A percentile compares a stretch with the other conserved stretches of the same genome.
Evolutionary conservation across 1,284 basidiomycete genomes (phyloP).

Genomic region (Spongiforma sp.): DNA sequence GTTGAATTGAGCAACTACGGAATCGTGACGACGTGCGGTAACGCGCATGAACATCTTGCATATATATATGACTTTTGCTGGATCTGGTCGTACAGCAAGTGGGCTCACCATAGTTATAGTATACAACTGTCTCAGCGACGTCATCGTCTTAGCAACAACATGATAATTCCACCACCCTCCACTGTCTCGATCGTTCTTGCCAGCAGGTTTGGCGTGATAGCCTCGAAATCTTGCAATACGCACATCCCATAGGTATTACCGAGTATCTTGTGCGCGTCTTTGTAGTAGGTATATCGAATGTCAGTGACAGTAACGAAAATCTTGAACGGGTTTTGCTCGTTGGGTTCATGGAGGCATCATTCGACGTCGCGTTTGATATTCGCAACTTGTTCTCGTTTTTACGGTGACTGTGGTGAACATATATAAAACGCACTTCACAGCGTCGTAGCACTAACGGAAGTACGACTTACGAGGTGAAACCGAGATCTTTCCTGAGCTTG

Average conservation of each 20-base stretch:
- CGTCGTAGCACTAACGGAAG: too few species aligned
- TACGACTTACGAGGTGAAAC: conserved; percentile 81
- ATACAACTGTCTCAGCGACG: conserved; percentile 92
- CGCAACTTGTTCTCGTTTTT: conserved; percentile 97
- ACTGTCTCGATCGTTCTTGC: conserved; percentile 99
- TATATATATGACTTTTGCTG: conserved; percentile 2
- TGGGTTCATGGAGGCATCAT: conserved; percentile 91
- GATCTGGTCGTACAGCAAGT: background rate
- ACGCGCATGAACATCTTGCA: conserved; percentile 90
- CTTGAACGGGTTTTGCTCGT: conserved; percentile 97
- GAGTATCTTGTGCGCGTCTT: conserved; percentile 94
- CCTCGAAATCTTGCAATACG: conserved; percentile 98
- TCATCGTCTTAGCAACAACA: conserved; percentile 95
- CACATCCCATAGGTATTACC: conserved; percentile 99
- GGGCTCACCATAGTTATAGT: conserved; percentile 91
- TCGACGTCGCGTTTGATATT: conserved; percentile 97
- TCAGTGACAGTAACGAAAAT: conserved; percentile 99
- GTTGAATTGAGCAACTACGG: conserved; percentile 95
- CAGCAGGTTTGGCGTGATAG: conserved; percentile 96
- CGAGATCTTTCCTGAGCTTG: conserved; percentile 93
- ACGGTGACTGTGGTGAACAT: too few species aligned
- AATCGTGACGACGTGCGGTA: conserved; percentile 93
- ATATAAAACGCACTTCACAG: too few species aligned
- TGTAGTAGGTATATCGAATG: conserved; percentile 97
- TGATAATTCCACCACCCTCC: conserved; percentile 91